A percentile compares a stretch with the other conserved stretches of the same genome.
Evolutionary conservation across 768 basidiomycete genomes (phyloP).

Genomic region (Panellus pusillus): DNA sequence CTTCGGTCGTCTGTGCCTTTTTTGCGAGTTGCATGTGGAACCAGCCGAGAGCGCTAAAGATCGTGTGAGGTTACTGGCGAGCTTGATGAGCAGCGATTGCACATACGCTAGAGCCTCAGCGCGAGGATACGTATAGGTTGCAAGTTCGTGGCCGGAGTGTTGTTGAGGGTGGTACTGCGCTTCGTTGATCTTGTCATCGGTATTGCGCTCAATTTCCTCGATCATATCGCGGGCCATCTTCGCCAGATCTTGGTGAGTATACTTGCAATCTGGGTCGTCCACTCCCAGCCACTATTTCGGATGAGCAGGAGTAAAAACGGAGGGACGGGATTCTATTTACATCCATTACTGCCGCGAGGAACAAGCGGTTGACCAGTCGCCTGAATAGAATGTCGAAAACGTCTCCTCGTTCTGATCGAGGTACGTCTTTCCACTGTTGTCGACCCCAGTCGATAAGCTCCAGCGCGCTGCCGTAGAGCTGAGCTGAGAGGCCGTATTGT

Average conservation of each 20-base stretch:
- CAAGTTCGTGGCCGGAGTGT: slow-evolving; percentile 4
- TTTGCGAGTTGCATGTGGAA: slow-evolving; percentile 9
- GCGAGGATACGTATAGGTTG: slow-evolving; percentile 6
- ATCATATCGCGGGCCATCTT: slow-evolving; percentile 12
- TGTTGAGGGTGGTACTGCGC: slow-evolving; percentile 12
- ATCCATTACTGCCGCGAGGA: slow-evolving; percentile 11
- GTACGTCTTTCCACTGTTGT: slow-evolving; percentile 9
- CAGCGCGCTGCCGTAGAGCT: slow-evolving; percentile 2
- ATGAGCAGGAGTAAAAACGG: neutral
- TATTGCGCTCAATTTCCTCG: slow-evolving; percentile 2
- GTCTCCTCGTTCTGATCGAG: slow-evolving; percentile 5
- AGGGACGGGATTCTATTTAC: neutral
- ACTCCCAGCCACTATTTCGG: slow-evolving; percentile 3
- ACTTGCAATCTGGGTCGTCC: slow-evolving; percentile 8
- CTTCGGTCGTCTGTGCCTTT: neutral
- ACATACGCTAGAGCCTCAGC: slow-evolving; percentile 14
- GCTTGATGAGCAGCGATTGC: neutral
- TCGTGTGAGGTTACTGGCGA: neutral
- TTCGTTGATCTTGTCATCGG: slow-evolving; percentile 7
- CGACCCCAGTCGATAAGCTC: slow-evolving; percentile 13
- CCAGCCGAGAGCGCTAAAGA: slow-evolving; percentile 9
- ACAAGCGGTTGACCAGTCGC: slow-evolving; percentile 5
- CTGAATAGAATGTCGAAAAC: slow-evolving; percentile 6
- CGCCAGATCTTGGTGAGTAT: slow-evolving; percentile 10
- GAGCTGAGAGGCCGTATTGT: neutral